Evolutionary conservation across 139 green algal genomes (phyloP).

Genomic region (Chlorella sp.): DNA sequence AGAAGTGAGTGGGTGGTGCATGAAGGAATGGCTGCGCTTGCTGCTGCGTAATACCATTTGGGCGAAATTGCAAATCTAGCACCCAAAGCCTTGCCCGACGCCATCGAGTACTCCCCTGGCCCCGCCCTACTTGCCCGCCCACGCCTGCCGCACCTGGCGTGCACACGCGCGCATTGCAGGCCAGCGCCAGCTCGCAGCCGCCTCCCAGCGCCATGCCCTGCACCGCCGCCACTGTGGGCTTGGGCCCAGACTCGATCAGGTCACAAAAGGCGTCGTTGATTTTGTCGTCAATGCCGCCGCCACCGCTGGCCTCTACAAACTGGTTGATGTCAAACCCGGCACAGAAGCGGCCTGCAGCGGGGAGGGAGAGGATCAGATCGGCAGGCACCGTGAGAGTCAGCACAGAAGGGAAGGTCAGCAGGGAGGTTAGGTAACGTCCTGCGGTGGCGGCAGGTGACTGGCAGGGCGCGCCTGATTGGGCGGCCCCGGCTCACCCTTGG

Average conservation of each 20-base stretch:
- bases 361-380: not conserved
- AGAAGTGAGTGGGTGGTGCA: not conserved
- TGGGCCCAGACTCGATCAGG: conserved; percentile 83
- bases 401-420: not conserved
- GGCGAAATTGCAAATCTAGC: not conserved
- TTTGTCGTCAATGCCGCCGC: conserved; percentile 72
- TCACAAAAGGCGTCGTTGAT: conserved; percentile 77
- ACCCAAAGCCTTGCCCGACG: not conserved
- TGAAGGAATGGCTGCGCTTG: not conserved
- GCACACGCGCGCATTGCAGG: conserved; percentile 83
- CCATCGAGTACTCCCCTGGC: not conserved
- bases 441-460: not conserved
- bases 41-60: not conserved
- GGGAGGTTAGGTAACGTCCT: not conserved
- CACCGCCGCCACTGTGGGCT: conserved; percentile 93
- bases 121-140: not conserved
- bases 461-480: too few species aligned
- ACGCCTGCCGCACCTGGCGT: conserved; percentile 42
- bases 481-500: conserved; percentile 29
- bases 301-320: conserved; percentile 64
- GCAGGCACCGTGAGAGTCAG: too few species aligned
- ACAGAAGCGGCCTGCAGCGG: conserved; percentile 77
- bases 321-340: conserved; percentile 94
- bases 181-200: conserved; percentile 94
- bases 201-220: conserved; percentile 89